Base-by-base conservation (phyloP, 1,139 yeast genomes). In the Yamadazyma diddensiae region DNA sequence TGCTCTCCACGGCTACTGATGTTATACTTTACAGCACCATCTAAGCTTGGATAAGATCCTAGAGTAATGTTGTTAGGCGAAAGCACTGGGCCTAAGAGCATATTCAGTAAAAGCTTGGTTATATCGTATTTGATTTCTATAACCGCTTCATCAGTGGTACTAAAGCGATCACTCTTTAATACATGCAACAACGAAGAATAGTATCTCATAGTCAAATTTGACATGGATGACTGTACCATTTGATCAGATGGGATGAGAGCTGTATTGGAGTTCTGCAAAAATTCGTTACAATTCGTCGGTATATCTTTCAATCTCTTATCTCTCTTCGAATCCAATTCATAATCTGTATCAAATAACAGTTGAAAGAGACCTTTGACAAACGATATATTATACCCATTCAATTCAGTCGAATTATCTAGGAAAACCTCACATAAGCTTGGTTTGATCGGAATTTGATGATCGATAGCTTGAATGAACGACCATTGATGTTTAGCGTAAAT, bases 391-490 rank as follows among this genome's bases (percentile, higher is more conserved):
- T 49, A 43, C 8, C 61, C 60, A 15, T 47, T 38, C 5, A 57
- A 25, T 5, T 16, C 16, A n/a, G 26, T 26, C 3, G 36, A 38
- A 10, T 33, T 21, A 22, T 39, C 41, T 35, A 56, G 47, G 10
- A 76, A 40, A 6, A 63, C 48, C 4, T 68, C 66, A 45, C 82
- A 69, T 19, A 74, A 33, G 2, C 64, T 41, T 2, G 63, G 63
- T 26, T 78, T 75, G 1, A 60, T 32, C 1, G 65, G 63, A 4
- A 84, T 48, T 5, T 80, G 49, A 6, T 60, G 49, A 39, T 81
- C 82, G 3, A 86, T 65, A 0, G 87, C 92, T 40, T 86, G 94
- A 6, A 90, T 78, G 17, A 77, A 76, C 0, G 95, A 82, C 43
- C 79, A 67, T 45, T 80, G 85, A 33, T 80, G 77, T 26, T 75